Evolutionary conservation across 2,329 filamentous ascomycete genomes (phyloP).

Genomic region (Scorias spongiosa): DNA sequence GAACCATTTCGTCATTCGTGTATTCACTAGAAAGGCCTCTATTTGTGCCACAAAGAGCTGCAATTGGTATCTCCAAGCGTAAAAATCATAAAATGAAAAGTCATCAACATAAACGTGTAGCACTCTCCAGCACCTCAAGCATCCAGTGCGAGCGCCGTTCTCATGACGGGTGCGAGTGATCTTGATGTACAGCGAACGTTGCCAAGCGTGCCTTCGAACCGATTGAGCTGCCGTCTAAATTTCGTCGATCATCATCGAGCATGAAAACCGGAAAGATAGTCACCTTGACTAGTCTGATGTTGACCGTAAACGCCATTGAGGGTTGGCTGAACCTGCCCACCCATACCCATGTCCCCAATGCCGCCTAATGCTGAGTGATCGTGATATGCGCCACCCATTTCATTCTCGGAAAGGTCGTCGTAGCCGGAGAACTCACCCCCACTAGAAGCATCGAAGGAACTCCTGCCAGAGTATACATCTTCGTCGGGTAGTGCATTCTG

Average conservation of each 20-base stretch:
- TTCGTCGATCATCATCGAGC: neutral
- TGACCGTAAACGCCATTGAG: conserved; percentile 2
- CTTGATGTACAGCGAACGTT: too few relatives aligned
- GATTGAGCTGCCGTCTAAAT: too few relatives aligned
- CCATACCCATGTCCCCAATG: conserved; percentile 4
- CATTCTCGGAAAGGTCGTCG: conserved; percentile 48
- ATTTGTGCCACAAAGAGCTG: too few relatives aligned
- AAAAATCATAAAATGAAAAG: too few relatives aligned
- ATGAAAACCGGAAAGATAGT: neutral
- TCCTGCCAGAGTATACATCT: conserved; percentile 61
- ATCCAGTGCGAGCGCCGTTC: too few relatives aligned
- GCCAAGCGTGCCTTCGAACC: too few relatives aligned
- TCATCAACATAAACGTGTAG: too few relatives aligned
- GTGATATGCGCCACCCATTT: conserved; percentile 12
- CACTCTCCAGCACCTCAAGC: too few relatives aligned
- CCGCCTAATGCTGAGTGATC: conserved; percentile 9
- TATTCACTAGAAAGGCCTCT: too few relatives aligned
- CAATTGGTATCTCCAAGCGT: too few relatives aligned
- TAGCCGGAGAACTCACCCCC: conserved; percentile 46
- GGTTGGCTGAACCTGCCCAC: conserved; percentile 8
- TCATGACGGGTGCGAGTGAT: too few relatives aligned
- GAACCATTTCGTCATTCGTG: too few relatives aligned
- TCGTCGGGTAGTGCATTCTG: conserved; percentile 41
- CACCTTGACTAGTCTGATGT: neutral
- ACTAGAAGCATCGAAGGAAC: conserved; percentile 66